Percentiles rank a stretch among this genome's conserved stretches.
Conservation (phyloP, 495 filamentous ascomycete genomes). For the Chaetomidium leptoderma region DNA sequence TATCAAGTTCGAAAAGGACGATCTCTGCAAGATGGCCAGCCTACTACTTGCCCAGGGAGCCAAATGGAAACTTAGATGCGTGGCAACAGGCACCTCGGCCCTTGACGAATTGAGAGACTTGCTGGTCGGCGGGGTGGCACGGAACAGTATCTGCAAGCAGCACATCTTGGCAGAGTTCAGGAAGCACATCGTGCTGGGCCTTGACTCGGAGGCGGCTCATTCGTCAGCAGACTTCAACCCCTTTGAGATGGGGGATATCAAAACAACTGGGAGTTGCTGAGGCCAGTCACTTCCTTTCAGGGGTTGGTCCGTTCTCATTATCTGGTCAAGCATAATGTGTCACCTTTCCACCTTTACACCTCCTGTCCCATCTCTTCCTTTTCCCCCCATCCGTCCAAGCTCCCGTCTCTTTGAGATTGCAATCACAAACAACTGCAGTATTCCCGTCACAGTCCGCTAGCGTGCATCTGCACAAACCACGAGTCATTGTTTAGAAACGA, state of each 20-base stretch:
- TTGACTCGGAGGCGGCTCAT: background rate
- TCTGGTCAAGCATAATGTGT: too few relatives aligned
- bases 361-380: too few relatives aligned
- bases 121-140: background rate
- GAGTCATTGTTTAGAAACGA: too few relatives aligned
- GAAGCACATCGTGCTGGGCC: background rate
- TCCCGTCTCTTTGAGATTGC: too few relatives aligned
- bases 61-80: background rate
- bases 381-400: too few relatives aligned
- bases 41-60: background rate
- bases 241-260: constrained; percentile 6
- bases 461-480: too few relatives aligned
- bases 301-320: too few relatives aligned
- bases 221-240: background rate
- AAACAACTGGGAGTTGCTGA: background rate
- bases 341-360: too few relatives aligned
- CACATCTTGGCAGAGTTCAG: background rate
- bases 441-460: too few relatives aligned
- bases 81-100: background rate
- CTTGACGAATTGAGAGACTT: background rate
- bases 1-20: background rate
- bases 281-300: too few relatives aligned
- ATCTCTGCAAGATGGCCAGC: background rate
- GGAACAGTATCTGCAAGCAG: background rate
- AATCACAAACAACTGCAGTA: too few relatives aligned